Evolutionary conservation across 2,329 filamentous ascomycete species (phyloP).

Genomic region (Pezicula radicicola): DNA sequence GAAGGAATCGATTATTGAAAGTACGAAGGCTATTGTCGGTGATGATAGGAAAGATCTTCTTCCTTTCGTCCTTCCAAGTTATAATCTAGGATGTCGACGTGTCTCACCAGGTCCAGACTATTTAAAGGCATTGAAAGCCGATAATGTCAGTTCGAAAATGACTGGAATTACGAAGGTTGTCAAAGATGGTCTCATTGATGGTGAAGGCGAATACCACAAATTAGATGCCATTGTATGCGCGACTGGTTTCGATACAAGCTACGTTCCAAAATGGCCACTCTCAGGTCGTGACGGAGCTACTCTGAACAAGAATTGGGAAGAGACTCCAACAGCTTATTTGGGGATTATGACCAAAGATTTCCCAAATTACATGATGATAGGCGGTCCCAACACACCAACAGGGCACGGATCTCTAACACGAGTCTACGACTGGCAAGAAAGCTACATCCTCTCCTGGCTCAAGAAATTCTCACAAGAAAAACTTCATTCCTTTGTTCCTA

Average conservation of each 20-base stretch:
- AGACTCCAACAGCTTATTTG: conserved; percentile 10
- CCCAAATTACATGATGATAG: conserved; percentile 7
- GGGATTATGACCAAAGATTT: conserved; percentile 11
- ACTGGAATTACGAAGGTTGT: conserved; percentile 12
- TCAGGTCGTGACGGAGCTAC: conserved; percentile 5
- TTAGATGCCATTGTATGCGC: conserved; percentile 30
- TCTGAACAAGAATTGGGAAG: conserved; percentile 10
- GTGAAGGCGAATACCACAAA: conserved; percentile 16
- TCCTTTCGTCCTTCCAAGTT: conserved; percentile 12
- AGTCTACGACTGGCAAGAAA: no score
- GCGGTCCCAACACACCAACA: conserved; percentile 5
- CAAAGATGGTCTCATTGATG: conserved; percentile 26
- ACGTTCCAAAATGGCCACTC: conserved; percentile 9
- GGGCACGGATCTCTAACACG: no score
- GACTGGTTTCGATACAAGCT: conserved; percentile 23
- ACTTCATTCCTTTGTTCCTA: no score
- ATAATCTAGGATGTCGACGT: conserved; percentile 33
- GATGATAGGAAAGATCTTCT: conserved; percentile 9
- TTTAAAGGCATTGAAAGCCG: conserved; percentile 34
- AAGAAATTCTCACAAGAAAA: no score
- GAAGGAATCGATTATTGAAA: conserved; percentile 13
- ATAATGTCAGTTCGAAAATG: conserved; percentile 26
- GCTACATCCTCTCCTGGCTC: no score
- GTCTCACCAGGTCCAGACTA: conserved; percentile 38
- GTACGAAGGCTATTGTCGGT: conserved; percentile 8